A percentile compares a stretch with the other conserved stretches of the same genome.
Evolutionary conservation across 2,329 filamentous ascomycete genomes (phyloP).

Genomic region (Chaetomium sp.): DNA sequence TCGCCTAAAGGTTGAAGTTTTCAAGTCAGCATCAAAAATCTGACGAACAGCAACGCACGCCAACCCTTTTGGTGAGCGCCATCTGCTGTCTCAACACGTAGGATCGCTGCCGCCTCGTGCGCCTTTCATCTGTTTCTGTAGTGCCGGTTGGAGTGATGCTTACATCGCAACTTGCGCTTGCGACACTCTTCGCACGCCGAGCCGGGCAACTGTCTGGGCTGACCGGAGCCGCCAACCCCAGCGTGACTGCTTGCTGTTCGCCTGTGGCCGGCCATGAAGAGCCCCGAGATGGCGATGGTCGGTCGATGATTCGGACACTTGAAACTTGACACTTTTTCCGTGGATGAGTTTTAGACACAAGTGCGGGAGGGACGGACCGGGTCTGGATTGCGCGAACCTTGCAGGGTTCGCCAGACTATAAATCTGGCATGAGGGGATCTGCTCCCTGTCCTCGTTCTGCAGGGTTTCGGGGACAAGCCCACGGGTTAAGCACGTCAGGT

Average conservation of each 20-base stretch:
- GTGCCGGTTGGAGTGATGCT: neutral
- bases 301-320: no score
- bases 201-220: slow-evolving; percentile 22
- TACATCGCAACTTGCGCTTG: slow-evolving; percentile 24
- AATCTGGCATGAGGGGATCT: slow-evolving; percentile 9
- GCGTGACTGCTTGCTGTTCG: slow-evolving; percentile 16
- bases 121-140: no score
- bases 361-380: slow-evolving; percentile 9
- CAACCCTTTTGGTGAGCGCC: neutral
- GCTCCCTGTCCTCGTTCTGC: neutral
- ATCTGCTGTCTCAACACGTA: neutral
- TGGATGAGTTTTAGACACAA: neutral
- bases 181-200: slow-evolving; percentile 24
- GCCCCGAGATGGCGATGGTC: neutral
- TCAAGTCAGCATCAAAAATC: slow-evolving; percentile 7
- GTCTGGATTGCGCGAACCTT: neutral
- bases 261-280: slow-evolving; percentile 15
- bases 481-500: neutral
- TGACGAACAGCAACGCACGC: neutral
- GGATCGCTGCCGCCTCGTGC: neutral
- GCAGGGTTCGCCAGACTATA: slow-evolving; percentile 10
- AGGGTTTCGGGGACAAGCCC: neutral
- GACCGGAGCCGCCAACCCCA: slow-evolving; percentile 2
- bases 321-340: no score
- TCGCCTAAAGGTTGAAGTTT: slow-evolving; percentile 15